Percentiles rank a stretch among this genome's conserved stretches.
Conservation (phyloP, 2,329 filamentous ascomycete species). For the Penicillium sp. region DNA sequence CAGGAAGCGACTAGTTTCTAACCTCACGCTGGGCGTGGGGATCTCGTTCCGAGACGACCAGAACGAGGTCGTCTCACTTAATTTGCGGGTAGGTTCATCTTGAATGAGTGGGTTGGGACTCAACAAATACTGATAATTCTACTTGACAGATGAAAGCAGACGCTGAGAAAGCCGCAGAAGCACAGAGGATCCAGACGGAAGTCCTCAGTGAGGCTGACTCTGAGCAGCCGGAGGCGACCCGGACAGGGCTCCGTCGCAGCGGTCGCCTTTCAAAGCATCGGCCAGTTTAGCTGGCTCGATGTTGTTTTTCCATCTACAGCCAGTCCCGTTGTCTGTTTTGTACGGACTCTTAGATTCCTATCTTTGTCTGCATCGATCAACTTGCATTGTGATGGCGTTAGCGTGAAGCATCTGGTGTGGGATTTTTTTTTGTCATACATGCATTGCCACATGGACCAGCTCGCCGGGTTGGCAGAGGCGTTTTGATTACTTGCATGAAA, state of each 20-base stretch:
- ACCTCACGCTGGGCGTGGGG: conserved; percentile 37
- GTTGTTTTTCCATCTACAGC: background rate
- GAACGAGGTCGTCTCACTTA: conserved; percentile 40
- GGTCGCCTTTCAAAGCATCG: conserved; percentile 21
- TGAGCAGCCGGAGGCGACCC: conserved; percentile 8
- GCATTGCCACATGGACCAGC: conserved; percentile 14
- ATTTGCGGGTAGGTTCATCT: conserved; percentile 30
- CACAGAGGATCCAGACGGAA: background rate
- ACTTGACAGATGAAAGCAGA: conserved; percentile 17
- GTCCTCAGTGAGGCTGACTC: conserved; percentile 2
- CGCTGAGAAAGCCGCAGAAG: conserved; percentile 14
- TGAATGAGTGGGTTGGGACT: background rate
- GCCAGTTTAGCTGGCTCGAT: conserved; percentile 1
- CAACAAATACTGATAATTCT: background rate
- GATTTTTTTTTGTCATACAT: conserved; percentile 10
- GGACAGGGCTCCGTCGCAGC: conserved; percentile 18
- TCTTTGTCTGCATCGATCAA: conserved; percentile 21
- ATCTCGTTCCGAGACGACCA: conserved; percentile 40
- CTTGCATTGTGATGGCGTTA: conserved; percentile 25
- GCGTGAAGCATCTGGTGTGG: conserved; percentile 13
- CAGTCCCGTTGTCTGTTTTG: background rate
- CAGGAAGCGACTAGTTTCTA: conserved; percentile 37
- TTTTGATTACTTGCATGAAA: conserved; percentile 21
- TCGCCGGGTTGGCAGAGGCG: conserved; percentile 14
- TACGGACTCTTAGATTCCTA: conserved; percentile 11